These are phyloP conservation scores for Delonix regia DNA, from an alignment of 306 rosid species.

Conservation along the genomic window DNA sequence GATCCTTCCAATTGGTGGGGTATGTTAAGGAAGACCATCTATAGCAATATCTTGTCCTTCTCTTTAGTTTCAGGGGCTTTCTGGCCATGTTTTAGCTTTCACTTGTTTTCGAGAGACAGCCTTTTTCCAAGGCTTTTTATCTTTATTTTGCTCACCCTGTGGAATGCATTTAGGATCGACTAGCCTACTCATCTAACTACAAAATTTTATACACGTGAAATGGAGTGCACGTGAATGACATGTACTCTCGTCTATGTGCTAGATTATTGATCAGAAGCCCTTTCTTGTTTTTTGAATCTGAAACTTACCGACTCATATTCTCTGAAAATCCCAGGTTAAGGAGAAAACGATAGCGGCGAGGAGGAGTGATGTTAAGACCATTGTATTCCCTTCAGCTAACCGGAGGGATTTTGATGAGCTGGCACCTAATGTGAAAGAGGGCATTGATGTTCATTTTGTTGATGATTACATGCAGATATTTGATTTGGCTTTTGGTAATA, in stretches of 20 bases:
- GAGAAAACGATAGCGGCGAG: slow-evolving; percentile 98
- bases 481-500: slow-evolving; percentile 66
- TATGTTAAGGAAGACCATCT: slow-evolving; percentile 44
- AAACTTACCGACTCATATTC: slow-evolving; percentile 29
- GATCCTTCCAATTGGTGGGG: slow-evolving; percentile 99
- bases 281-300: slow-evolving; percentile 17
- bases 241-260: not conserved
- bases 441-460: slow-evolving; percentile 94
- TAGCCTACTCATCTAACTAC: not conserved
- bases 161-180: slow-evolving; percentile 3
- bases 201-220: not conserved
- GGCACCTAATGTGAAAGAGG: slow-evolving; percentile 86
- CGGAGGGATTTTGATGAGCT: slow-evolving; percentile 91
- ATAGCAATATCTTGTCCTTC: slow-evolving; percentile 21
- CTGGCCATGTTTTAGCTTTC: slow-evolving; percentile 6
- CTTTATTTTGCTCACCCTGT: not conserved
- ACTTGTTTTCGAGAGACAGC: slow-evolving; percentile 11
- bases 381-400: slow-evolving; percentile 91
- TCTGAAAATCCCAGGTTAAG: slow-evolving; percentile 74
- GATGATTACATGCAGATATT: slow-evolving; percentile 80
- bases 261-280: slow-evolving; percentile 10
- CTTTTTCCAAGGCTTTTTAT: not conserved
- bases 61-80: slow-evolving; percentile 15
- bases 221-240: not conserved
- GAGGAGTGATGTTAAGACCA: slow-evolving; percentile 83